Base-by-base conservation (phyloP, 257 asterid genomes). In the Ehretia macrophylla region DNA sequence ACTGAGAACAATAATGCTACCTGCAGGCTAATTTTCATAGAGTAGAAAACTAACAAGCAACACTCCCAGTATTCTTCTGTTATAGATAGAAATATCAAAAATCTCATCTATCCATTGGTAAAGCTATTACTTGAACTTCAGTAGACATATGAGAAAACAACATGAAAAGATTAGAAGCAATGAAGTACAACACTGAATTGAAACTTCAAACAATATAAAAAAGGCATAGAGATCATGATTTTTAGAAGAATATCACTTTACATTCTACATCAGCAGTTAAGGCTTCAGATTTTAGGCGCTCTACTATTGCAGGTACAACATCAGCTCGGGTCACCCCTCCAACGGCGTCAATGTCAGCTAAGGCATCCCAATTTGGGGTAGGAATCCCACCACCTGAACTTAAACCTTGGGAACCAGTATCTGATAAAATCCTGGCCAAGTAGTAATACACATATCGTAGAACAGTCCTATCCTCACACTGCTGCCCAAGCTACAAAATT, bases 291-390 rank as follows among this genome's bases (percentile, higher is more conserved):
- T 86, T 81, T 65, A 93, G 78, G 62, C 82, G 80, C 61, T 86
- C 94, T 45, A 93, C 87, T 66, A 89, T 88, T 78, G 83, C 75
- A 55, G 99, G 99, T 54, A 89, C 95, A 62, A 93, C 99, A 71
- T 93, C 99, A 81, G 99, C 99, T 81, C 99, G 83, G 67, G 99
- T 93, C 75, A 89, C 99, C 69, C 99, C 99, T 70, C 97, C 99
- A 77, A 63, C 81, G 32, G 95, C 94, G 72, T 89, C 99, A 58
- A 93, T 86, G 69, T 89, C 99, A 48, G 99, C 99, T 83, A 93
- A 85, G 64, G 97, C 99, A 83, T 93, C 99, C 99, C 99, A 93
- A 74, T 93, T 93, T 49, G 97, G 99, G 49, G 99, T 93, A 60
- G 99, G 99, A 64, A 93, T 93, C 69, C 99, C 99, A 62, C 99